phyloP scores from a whole-genome alignment of 306 rosid species.

The Carpinus fangiana region DNA sequence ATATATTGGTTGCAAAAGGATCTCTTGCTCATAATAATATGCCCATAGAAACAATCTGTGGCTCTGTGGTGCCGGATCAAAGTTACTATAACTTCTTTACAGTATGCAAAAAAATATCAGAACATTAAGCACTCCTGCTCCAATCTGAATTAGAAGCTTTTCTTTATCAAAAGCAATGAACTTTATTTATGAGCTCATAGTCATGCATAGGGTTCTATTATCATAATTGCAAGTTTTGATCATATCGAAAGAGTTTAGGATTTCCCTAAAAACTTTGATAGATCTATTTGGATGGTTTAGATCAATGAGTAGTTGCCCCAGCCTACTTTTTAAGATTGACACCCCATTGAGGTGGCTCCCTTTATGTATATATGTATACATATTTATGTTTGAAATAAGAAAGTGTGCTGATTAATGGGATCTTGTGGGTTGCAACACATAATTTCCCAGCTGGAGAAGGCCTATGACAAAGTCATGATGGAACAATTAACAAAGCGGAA shows the following conservation, averaged over 20 bases:
- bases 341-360: background rate
- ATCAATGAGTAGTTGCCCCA: background rate
- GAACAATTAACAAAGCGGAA: constrained; percentile 85
- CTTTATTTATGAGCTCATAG: background rate
- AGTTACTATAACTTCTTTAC: background rate
- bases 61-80: background rate
- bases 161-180: background rate
- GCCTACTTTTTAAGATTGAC: background rate
- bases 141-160: background rate
- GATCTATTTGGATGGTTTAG: constrained; percentile 5
- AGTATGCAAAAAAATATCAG: background rate
- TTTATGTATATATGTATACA: background rate
- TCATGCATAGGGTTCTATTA: background rate
- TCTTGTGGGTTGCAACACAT: constrained; percentile 30
- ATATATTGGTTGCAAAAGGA: background rate
- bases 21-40: background rate
- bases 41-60: background rate
- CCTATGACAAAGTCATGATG: constrained; percentile 97
- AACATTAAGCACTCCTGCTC: background rate
- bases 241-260: background rate
- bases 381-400: constrained; percentile 18
- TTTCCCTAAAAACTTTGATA: background rate
- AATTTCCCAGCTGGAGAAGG: constrained; percentile 72
- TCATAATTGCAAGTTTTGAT: background rate
- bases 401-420: constrained; percentile 23